These are phyloP conservation scores for Penicillium sp. DNA, from an alignment of 2,329 filamentous ascomycete species.

Conservation along the genomic window DNA sequence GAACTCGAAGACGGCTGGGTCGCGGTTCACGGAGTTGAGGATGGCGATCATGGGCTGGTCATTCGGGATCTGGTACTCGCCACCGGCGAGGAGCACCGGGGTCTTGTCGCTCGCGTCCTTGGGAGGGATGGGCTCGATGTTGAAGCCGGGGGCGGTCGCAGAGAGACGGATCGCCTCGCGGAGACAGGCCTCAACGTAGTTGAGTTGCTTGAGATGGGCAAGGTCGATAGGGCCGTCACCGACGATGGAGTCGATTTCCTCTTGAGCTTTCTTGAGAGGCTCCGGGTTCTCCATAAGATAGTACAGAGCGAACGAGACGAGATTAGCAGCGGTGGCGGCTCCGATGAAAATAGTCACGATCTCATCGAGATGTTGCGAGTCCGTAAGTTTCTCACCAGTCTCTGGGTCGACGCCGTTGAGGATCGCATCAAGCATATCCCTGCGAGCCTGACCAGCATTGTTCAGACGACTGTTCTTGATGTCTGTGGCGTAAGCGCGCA, in stretches of 20 bases:
- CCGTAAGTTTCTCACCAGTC: constrained; percentile 59
- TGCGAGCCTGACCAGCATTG: constrained; percentile 53
- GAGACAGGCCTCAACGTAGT: constrained; percentile 68
- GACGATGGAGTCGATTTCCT: constrained; percentile 62
- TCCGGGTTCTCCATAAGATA: constrained; percentile 65
- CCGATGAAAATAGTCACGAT: constrained; percentile 65
- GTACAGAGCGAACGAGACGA: constrained; percentile 67
- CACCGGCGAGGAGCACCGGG: constrained; percentile 55
- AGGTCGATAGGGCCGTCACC: constrained; percentile 42
- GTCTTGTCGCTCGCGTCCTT: constrained; percentile 45
- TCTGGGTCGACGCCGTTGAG: constrained; percentile 62
- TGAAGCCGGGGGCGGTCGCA: constrained; percentile 63
- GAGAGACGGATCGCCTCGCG: constrained; percentile 67
- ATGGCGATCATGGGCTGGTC: constrained; percentile 56
- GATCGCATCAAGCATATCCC: constrained; percentile 64
- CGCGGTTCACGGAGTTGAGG: constrained; percentile 60
- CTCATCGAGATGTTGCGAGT: constrained; percentile 66
- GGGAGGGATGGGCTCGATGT: constrained; percentile 56
- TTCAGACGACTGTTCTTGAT: constrained; percentile 58
- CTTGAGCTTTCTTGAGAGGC: constrained; percentile 62
- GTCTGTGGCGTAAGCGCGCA: constrained; percentile 59
- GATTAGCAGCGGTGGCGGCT: constrained; percentile 70
- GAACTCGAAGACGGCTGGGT: constrained; percentile 65
- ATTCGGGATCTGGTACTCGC: constrained; percentile 62
- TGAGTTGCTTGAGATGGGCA: constrained; percentile 63